A percentile compares a stretch with the other conserved stretches of the same genome.
phyloP scores from a whole-genome alignment of 2,329 filamentous ascomycete species.

The Amphichorda felina region DNA sequence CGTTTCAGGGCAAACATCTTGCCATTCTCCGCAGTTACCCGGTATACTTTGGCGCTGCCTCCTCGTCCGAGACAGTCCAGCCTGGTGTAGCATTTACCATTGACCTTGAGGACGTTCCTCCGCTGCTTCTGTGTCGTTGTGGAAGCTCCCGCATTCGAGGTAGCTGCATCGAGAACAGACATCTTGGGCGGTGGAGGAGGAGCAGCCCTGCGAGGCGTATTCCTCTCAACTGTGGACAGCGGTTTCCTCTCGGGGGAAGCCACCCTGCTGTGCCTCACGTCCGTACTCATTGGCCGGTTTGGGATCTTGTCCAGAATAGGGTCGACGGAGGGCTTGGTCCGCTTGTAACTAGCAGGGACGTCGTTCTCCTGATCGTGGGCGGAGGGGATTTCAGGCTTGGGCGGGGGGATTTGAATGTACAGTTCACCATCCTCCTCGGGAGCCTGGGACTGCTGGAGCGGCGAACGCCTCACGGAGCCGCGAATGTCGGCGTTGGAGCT shows the following conservation, averaged over 20 bases:
- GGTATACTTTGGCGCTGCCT: conserved; percentile 88
- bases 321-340: conserved; percentile 41
- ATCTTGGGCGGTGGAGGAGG: conserved; percentile 87
- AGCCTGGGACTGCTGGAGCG: conserved; percentile 3
- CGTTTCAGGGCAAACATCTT: conserved; percentile 91
- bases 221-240: conserved; percentile 37
- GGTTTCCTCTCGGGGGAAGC: conserved; percentile 44
- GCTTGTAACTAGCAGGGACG: conserved; percentile 56
- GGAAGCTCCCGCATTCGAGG: conserved; percentile 68
- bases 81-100: conserved; percentile 81
- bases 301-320: conserved; percentile 44
- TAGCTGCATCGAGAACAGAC: conserved; percentile 88
- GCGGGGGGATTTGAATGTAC: background rate
- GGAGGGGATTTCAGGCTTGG: conserved; percentile 40
- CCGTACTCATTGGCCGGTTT: conserved; percentile 34
- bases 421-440: conserved; percentile 5
- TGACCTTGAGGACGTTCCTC: conserved; percentile 74
- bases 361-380: conserved; percentile 79
- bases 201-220: conserved; percentile 68
- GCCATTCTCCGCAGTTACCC: conserved; percentile 93
- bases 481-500: conserved; percentile 23
- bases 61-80: conserved; percentile 86
- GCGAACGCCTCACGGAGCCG: conserved; percentile 10
- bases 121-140: conserved; percentile 67
- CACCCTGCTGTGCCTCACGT: conserved; percentile 22